Base-by-base conservation (phyloP, 2,329 filamentous ascomycete species). In the Apiospora aurea region DNA sequence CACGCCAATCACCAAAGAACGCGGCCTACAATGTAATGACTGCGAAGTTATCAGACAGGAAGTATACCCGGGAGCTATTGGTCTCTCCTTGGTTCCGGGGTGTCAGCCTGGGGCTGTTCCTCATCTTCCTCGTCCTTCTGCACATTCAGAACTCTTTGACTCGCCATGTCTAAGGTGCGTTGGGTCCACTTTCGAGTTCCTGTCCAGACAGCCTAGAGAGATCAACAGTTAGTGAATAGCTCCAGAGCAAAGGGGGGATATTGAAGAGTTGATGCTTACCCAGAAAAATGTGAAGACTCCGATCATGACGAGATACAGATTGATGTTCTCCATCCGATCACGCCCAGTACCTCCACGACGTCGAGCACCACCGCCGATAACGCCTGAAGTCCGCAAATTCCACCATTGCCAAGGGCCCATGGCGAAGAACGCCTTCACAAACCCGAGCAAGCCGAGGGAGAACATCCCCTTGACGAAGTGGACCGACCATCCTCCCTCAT, bases 391-490 rank as follows among this genome's bases (percentile, higher is more conserved):
- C 34, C 95, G 89, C 67, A 97, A 79, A 78, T 93, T 93, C 85
- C 91, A 93, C 89, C 92, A 94, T 70, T 94, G 88, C 84, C 91
- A 95, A 1, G 96, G 90, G 24, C 90, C 92, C 79, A 95, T 85
- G 21, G 91, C 88, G 69, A 97, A 83, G 70, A 97, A 85, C 41
- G 93, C 92, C 82, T 97, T 97, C 71, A 95, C 81, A 73, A 97
- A 93, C 0, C 96, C 95, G 24, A 98, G 84, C 8, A 98, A 84
- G 10, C 96, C 96, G 69, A 98, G 87, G 6, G 94, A 96, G n/a
- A 96, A 92, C 75, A 98, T 87, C 0, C 96, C 96, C 81, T 98
- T 98, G 72, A 93, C 75, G 76, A 98, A 96, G 80, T 99, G 96
- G 76, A 93, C 90, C 8, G 86, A 77, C 96, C 96, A 98, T 1